Base-by-base conservation (phyloP, 352 stramenopile species). In the Globisporangium alternatum region DNA sequence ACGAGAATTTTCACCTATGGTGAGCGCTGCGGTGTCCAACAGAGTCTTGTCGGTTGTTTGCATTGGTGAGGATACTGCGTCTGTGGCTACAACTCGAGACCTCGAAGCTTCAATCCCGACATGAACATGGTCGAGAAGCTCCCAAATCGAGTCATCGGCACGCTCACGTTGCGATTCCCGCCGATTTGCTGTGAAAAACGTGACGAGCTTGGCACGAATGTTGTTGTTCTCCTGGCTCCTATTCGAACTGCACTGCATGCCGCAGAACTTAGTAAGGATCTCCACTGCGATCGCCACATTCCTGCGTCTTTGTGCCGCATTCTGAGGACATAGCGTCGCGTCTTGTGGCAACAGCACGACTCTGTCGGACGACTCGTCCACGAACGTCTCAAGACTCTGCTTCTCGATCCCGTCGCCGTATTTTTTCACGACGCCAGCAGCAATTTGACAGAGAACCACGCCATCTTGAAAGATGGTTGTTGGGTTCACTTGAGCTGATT, bases 401-500 rank as follows among this genome's bases (percentile, higher is more conserved):
- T 48, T 13, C 12, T 49, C 55, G 5, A 1, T 13, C 13, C 56
- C 30, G 8, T 43, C 44, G 8, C 58, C 43, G 39, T 54, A 72
- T 13, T 49, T 65, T 7, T 49, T 51, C 55, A 64, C 47, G 10
- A 81, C 30, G 5, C 51, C 66, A 45, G 57, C 59, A 52, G 72
- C 72, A 19, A 87, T 70, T 37, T 66, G 70, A 33, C 64, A 74
- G n/a, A 87, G 47, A 21, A 81, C 22, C n/a, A 78, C 64, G 0
- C 78, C 78, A 12, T 72, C 66, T 3, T 61, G 31, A 45, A 86
- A 82, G 9, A 52, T 12, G 62, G 59, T 30, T 28, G 30, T 25
- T 15, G 51, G 30, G 17, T 2, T 43, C 9, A 17, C 44, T 13
- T 25, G 25, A 28, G 25, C 21, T 51, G 44, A n/a, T 25, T 55